Evolutionary conservation across 306 rosid genomes (phyloP).

Genomic region (Pterocarpus macrocarpus): DNA sequence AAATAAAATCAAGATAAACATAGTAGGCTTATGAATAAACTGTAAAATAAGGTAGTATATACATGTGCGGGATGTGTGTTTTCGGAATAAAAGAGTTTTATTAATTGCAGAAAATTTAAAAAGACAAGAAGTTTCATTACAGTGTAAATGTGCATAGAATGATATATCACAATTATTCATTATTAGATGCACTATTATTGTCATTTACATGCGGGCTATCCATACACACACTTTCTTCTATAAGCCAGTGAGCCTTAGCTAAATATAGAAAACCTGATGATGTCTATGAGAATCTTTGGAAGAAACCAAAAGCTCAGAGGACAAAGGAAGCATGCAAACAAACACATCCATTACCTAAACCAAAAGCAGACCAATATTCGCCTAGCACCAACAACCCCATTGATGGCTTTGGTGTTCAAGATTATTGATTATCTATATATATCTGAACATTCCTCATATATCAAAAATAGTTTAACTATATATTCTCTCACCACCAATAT

Average conservation of each 20-base stretch:
- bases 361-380: constrained; percentile 53
- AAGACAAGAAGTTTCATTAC: neutral
- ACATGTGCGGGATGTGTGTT: neutral
- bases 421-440: neutral
- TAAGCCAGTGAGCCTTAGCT: constrained; percentile 36
- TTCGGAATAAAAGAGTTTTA: neutral
- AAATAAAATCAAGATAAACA: constrained; percentile 17
- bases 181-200: constrained; percentile 36
- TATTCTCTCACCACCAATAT: constrained; percentile 43
- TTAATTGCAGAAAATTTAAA: neutral
- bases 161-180: constrained; percentile 19
- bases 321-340: constrained; percentile 54
- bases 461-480: constrained; percentile 47
- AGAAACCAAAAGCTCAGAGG: constrained; percentile 36
- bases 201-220: constrained; percentile 33
- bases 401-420: constrained; percentile 51
- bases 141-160: constrained; percentile 3
- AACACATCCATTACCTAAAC: constrained; percentile 40
- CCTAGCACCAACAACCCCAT: constrained; percentile 54
- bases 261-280: constrained; percentile 49
- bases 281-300: constrained; percentile 43
- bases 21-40: neutral
- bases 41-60: neutral
- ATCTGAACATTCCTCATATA: constrained; percentile 33
- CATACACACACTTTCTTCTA: constrained; percentile 32